Evolutionary conservation across 148 eudicot genomes (phyloP).

Genomic region (Euryodendron excelsum): DNA sequence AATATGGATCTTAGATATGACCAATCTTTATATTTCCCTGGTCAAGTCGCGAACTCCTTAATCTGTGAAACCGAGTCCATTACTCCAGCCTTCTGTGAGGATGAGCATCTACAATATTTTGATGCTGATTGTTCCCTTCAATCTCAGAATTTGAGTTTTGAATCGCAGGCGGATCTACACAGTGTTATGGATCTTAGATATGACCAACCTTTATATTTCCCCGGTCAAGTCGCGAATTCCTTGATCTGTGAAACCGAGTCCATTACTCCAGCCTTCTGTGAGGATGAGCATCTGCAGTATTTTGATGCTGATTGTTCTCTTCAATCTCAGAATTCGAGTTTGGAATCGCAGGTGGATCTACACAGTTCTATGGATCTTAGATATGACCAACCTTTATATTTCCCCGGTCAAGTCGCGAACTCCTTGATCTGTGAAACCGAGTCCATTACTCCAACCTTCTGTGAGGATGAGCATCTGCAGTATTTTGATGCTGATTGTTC

Average conservation of each 20-base stretch:
- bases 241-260: constrained; percentile 45
- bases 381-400: constrained; percentile 11
- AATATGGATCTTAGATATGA: constrained; percentile 29
- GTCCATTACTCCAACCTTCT: constrained; percentile 36
- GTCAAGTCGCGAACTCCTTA: constrained; percentile 32
- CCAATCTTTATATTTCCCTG: constrained; percentile 3
- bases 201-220: neutral
- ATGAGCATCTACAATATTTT: constrained; percentile 41
- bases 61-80: constrained; percentile 44
- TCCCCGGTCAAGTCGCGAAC: constrained; percentile 23
- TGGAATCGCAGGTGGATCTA: constrained; percentile 36
- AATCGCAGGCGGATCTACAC: constrained; percentile 31
- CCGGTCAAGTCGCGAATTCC: constrained; percentile 29
- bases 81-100: constrained; percentile 30
- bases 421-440: constrained; percentile 42
- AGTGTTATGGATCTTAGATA: constrained; percentile 33
- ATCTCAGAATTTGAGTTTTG: constrained; percentile 29
- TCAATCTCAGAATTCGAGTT: constrained; percentile 26
- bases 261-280: constrained; percentile 31
- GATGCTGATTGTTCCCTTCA: constrained; percentile 39
- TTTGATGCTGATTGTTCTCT: constrained; percentile 41
- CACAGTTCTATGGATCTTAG: constrained; percentile 33
- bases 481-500: constrained; percentile 42
- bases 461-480: constrained; percentile 35
- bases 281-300: constrained; percentile 36